Conservation (phyloP, 2,329 filamentous ascomycete genomes). For the Sporothrix brunneoviolacea region DNA sequence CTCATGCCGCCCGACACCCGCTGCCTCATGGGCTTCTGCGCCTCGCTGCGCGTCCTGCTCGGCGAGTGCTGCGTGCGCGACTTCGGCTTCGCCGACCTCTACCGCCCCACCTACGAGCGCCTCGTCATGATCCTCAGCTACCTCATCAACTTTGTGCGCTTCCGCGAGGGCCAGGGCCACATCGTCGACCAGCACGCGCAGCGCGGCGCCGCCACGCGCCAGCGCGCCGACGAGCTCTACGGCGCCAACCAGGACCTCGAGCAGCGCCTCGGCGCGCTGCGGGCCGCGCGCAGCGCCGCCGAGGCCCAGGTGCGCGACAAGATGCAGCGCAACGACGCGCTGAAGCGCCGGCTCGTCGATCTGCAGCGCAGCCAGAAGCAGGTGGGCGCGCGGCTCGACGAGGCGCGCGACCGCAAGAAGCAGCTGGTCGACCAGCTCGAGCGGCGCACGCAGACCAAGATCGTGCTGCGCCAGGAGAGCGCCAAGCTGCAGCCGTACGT, state of each 20-base stretch:
- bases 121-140: constrained; percentile 95
- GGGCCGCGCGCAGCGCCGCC: constrained; percentile 69
- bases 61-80: constrained; percentile 86
- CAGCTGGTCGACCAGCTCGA: constrained; percentile 67
- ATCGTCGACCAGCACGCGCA: constrained; percentile 94
- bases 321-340: constrained; percentile 74
- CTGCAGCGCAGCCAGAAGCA: constrained; percentile 75
- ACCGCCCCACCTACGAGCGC: constrained; percentile 82
- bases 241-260: constrained; percentile 84
- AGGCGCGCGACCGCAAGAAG: constrained; percentile 72
- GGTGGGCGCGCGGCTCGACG: constrained; percentile 75
- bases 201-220: constrained; percentile 78
- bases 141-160: constrained; percentile 97
- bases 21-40: constrained; percentile 94
- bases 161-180: constrained; percentile 83
- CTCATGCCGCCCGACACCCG: constrained; percentile 75
- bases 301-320: constrained; percentile 80
- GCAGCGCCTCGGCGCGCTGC: constrained; percentile 70
- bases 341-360: constrained; percentile 76
- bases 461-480: constrained; percentile 74
- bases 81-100: constrained; percentile 87
- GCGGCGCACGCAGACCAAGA: constrained; percentile 61
- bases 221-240: constrained; percentile 79
- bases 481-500: constrained; percentile 88
- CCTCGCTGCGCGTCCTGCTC: constrained; percentile 71